Percentiles rank a stretch among this genome's conserved stretches.
Conservation (phyloP, 2,329 filamentous ascomycete genomes). For the Aulographum hederae region DNA sequence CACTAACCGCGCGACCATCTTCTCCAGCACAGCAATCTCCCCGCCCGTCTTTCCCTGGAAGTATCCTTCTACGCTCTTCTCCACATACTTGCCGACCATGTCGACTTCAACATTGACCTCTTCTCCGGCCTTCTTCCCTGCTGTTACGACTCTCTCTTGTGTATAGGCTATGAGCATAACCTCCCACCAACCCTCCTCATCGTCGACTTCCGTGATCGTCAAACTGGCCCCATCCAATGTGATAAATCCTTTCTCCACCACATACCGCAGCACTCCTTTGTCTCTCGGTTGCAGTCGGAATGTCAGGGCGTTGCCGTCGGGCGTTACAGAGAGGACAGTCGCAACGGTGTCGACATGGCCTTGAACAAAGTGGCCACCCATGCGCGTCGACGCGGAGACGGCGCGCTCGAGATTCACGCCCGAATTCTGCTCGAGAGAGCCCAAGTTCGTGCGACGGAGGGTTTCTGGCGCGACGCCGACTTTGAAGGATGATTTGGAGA, state of each 20-base stretch:
- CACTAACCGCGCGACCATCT: conserved; percentile 47
- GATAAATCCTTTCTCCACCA: conserved; percentile 93
- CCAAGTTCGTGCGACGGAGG: conserved; percentile 88
- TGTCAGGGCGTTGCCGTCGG: conserved; percentile 80
- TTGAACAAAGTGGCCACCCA: conserved; percentile 97
- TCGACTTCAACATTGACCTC: conserved; percentile 87
- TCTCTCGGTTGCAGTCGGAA: conserved; percentile 64
- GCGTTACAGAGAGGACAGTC: conserved; percentile 48
- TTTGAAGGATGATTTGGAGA: conserved; percentile 50
- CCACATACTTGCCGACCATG: conserved; percentile 68
- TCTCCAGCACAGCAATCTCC: conserved; percentile 30
- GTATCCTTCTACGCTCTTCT: conserved; percentile 76
- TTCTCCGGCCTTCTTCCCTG: conserved; percentile 59
- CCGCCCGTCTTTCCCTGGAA: conserved; percentile 41
- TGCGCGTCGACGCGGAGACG: conserved; percentile 76
- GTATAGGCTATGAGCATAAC: conserved; percentile 97
- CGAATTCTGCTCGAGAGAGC: conserved; percentile 44
- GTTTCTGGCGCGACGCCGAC: conserved; percentile 93
- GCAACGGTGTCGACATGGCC: conserved; percentile 91
- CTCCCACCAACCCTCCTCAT: conserved; percentile 71
- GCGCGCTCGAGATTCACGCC: conserved; percentile 87
- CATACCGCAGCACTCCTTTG: conserved; percentile 55
- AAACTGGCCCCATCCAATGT: conserved; percentile 87
- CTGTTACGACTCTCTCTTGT: conserved; percentile 76
- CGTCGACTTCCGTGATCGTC: conserved; percentile 75